Evolutionary conservation across 441 rosid species (phyloP).

Genomic region (Gossypium aridum): DNA sequence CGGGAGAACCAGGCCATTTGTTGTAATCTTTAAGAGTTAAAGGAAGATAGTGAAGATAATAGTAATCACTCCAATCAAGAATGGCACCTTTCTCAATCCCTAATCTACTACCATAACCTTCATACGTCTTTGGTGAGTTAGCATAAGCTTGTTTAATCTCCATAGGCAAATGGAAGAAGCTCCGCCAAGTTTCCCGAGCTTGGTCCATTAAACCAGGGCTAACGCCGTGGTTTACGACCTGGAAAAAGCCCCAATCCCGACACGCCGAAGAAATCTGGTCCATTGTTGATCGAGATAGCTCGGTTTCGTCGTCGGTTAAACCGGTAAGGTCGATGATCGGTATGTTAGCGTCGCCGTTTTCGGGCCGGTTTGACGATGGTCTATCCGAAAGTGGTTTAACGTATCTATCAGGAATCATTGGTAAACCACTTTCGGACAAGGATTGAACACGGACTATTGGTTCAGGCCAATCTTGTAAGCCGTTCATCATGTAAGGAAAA

Average conservation of each 20-base stretch:
- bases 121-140: slow-evolving; percentile 68
- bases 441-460: slow-evolving; percentile 81
- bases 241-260: slow-evolving; percentile 82
- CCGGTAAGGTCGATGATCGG: slow-evolving; percentile 63
- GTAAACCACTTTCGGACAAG: slow-evolving; percentile 46
- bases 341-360: slow-evolving; percentile 31
- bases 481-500: slow-evolving; percentile 16
- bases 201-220: slow-evolving; percentile 51
- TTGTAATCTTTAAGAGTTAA: slow-evolving; percentile 39
- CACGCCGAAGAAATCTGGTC: slow-evolving; percentile 42
- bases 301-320: slow-evolving; percentile 17
- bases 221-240: slow-evolving; percentile 76
- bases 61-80: slow-evolving; percentile 91
- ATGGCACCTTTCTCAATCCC: slow-evolving; percentile 74
- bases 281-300: slow-evolving; percentile 14
- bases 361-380: slow-evolving; percentile 19
- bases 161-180: slow-evolving; percentile 64
- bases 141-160: slow-evolving; percentile 49
- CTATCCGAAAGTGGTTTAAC: slow-evolving; percentile 51
- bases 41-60: slow-evolving; percentile 72
- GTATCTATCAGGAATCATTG: slow-evolving; percentile 51
- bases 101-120: slow-evolving; percentile 80
- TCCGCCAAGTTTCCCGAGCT: slow-evolving; percentile 54
- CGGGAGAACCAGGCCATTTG: slow-evolving; percentile 69
- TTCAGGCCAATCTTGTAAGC: slow-evolving; percentile 65